Evolutionary conservation across 2,329 filamentous ascomycete species (phyloP).

Genomic region (Leptographium procerum): DNA sequence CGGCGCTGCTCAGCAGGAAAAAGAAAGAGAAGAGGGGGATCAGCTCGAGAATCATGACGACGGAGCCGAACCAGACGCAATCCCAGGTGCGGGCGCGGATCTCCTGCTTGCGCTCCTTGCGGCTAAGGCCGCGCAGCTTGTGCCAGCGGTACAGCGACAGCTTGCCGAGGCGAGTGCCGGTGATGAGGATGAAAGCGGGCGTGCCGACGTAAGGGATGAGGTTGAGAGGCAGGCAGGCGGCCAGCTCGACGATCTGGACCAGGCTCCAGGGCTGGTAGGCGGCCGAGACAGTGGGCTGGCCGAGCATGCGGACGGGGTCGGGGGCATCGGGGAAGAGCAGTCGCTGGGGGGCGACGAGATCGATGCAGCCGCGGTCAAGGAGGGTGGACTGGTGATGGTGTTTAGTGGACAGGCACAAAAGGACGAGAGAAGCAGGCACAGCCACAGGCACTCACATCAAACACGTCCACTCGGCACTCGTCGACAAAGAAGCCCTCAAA

Average conservation of each 20-base stretch:
- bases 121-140: constrained; percentile 62
- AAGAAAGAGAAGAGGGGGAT: constrained; percentile 87
- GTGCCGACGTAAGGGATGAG: constrained; percentile 75
- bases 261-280: constrained; percentile 83
- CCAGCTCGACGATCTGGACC: constrained; percentile 78
- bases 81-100: constrained; percentile 60
- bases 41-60: constrained; percentile 67
- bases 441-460: constrained; percentile 47
- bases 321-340: constrained; percentile 55
- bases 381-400: constrained; percentile 46
- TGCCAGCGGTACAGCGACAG: constrained; percentile 89
- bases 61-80: constrained; percentile 87
- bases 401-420: background rate
- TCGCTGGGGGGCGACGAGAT: constrained; percentile 57
- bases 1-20: constrained; percentile 78
- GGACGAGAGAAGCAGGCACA: constrained; percentile 5
- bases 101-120: constrained; percentile 61
- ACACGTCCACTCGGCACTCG: constrained; percentile 67
- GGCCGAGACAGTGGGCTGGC: constrained; percentile 65
- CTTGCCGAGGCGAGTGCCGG: constrained; percentile 76
- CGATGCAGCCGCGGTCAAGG: constrained; percentile 59
- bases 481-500: constrained; percentile 78
- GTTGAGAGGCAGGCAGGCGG: constrained; percentile 71
- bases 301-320: constrained; percentile 67
- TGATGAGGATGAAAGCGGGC: constrained; percentile 77